phyloP scores from a whole-genome alignment of 2,329 filamentous ascomycete species.

The Curvularia hawaiiensis region DNA sequence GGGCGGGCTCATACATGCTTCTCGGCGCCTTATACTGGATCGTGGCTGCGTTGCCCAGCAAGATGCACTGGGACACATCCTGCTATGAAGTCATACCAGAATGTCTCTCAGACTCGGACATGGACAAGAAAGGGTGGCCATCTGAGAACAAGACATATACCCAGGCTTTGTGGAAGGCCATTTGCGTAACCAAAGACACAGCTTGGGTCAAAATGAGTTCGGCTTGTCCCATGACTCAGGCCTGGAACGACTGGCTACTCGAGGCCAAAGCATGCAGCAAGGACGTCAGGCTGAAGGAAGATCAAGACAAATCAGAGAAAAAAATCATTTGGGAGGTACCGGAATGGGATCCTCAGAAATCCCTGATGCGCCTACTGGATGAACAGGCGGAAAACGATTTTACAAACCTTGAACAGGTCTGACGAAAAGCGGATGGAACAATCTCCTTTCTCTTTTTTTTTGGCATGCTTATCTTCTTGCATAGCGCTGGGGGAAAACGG shows the following conservation, averaged over 20 bases:
- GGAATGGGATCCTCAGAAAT: slow-evolving; percentile 40
- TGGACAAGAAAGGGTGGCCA: slow-evolving; percentile 39
- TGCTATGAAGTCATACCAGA: slow-evolving; percentile 51
- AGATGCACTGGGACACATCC: slow-evolving; percentile 55
- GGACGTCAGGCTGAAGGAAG: slow-evolving; percentile 20
- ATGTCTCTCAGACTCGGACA: slow-evolving; percentile 42
- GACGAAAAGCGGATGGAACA: neutral
- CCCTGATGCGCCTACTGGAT: slow-evolving; percentile 26
- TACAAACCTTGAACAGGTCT: slow-evolving; percentile 28
- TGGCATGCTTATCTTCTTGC: slow-evolving; percentile 5
- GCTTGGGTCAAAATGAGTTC: slow-evolving; percentile 51
- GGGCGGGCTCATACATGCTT: slow-evolving; percentile 57
- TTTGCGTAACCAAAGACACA: slow-evolving; percentile 52
- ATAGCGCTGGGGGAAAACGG: slow-evolving; percentile 4
- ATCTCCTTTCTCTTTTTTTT: neutral
- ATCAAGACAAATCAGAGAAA: slow-evolving; percentile 13
- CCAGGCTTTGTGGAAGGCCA: slow-evolving; percentile 55
- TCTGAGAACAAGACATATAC: slow-evolving; percentile 50
- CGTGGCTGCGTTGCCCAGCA: slow-evolving; percentile 54
- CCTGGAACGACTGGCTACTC: slow-evolving; percentile 51
- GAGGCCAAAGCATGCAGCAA: slow-evolving; percentile 35
- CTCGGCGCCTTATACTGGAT: slow-evolving; percentile 58
- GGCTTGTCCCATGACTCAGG: slow-evolving; percentile 49
- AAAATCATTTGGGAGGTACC: slow-evolving; percentile 42
- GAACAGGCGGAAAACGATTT: slow-evolving; percentile 25